Conservation (phyloP, 2,329 filamentous ascomycete genomes). For the Aspergillus sojae region DNA sequence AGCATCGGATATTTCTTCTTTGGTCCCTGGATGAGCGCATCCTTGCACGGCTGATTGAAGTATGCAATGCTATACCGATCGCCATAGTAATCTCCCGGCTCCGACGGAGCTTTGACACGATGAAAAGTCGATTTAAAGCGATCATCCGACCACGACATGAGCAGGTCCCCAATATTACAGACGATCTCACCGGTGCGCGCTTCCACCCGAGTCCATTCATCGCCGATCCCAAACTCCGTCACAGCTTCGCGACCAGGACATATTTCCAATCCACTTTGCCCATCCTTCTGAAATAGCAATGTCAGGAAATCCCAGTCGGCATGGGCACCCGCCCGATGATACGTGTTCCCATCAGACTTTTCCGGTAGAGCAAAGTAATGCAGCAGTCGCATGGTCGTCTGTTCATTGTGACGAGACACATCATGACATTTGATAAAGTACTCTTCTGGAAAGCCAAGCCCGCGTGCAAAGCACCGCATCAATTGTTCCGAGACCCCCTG, state of each 20-base stretch:
- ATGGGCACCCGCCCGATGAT: slow-evolving; percentile 64
- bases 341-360: slow-evolving; percentile 44
- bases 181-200: slow-evolving; percentile 58
- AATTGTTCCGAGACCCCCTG: slow-evolving; percentile 55
- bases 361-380: slow-evolving; percentile 57
- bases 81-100: slow-evolving; percentile 58
- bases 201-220: slow-evolving; percentile 66
- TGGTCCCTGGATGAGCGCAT: slow-evolving; percentile 62
- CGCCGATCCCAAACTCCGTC: slow-evolving; percentile 61
- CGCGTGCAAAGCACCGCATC: slow-evolving; percentile 52
- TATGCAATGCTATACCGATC: slow-evolving; percentile 67
- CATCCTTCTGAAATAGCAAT: slow-evolving; percentile 63
- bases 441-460: slow-evolving; percentile 58
- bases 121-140: slow-evolving; percentile 69
- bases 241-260: slow-evolving; percentile 65
- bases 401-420: slow-evolving; percentile 51
- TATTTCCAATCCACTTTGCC: slow-evolving; percentile 65
- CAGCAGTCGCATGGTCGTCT: slow-evolving; percentile 59
- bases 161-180: slow-evolving; percentile 67
- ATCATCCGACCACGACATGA: slow-evolving; percentile 70
- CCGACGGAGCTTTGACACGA: slow-evolving; percentile 63
- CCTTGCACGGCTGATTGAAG: slow-evolving; percentile 65
- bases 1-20: slow-evolving; percentile 63
- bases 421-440: slow-evolving; percentile 62
- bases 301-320: slow-evolving; percentile 67